phyloP scores from a whole-genome alignment of 2,329 filamentous ascomycete genomes.

The Venturia asperata region DNA sequence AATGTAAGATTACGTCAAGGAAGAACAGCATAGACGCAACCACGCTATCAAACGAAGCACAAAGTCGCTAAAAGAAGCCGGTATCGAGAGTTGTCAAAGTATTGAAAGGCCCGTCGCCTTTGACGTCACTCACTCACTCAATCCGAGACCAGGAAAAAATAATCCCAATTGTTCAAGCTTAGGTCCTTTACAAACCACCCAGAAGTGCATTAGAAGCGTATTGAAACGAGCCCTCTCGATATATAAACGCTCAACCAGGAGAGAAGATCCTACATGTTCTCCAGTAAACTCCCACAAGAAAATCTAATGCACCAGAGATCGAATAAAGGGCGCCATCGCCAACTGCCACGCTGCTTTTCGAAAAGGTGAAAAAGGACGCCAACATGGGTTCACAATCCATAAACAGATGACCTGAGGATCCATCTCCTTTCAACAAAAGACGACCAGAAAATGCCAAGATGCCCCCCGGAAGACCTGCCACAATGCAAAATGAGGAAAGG shows the following conservation, averaged over 20 bases:
- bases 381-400: neutral
- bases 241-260: neutral
- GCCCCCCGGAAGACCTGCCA: neutral
- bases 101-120: too few relatives aligned
- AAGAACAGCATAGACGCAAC: too few relatives aligned
- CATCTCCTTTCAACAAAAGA: neutral
- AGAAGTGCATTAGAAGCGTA: neutral
- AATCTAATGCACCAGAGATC: neutral
- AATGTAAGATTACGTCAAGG: too few relatives aligned
- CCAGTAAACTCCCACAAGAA: neutral
- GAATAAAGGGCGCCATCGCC: neutral
- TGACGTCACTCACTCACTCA: neutral
- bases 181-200: too few relatives aligned
- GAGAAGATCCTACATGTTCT: neutral
- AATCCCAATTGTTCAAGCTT: too few relatives aligned
- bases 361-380: neutral
- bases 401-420: neutral
- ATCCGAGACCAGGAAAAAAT: neutral
- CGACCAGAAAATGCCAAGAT: slow-evolving; percentile 2
- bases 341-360: neutral
- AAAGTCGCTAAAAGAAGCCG: too few relatives aligned
- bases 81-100: too few relatives aligned
- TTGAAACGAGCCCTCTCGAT: neutral
- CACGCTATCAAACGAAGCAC: too few relatives aligned
- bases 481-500: neutral